Conservation (phyloP, 169 alveolate genomes). For the Perkinsus olseni region DNA sequence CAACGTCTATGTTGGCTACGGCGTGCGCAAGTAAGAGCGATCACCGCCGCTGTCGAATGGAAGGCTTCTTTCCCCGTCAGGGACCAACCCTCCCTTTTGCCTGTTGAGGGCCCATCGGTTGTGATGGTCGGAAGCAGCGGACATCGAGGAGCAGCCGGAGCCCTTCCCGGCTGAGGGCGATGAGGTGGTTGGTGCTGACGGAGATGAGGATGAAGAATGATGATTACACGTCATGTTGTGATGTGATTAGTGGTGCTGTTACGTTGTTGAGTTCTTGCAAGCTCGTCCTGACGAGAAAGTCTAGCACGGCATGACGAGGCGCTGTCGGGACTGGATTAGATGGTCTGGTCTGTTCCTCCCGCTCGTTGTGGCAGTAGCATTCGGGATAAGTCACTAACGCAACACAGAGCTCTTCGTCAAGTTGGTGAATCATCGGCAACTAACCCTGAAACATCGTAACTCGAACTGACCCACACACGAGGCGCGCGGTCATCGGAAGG, state of each 20-base stretch:
- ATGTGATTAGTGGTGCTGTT: neutral
- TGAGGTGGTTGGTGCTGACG: neutral
- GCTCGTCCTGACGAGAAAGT: too few relatives aligned
- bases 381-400: too few relatives aligned
- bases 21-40: neutral
- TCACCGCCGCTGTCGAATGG: too few relatives aligned
- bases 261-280: neutral
- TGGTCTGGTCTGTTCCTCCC: too few relatives aligned
- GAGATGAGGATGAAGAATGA: neutral
- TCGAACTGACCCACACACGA: too few relatives aligned
- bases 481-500: too few relatives aligned
- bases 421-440: too few relatives aligned
- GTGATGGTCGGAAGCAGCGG: neutral
- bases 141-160: neutral
- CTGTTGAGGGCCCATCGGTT: neutral
- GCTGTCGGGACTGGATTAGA: too few relatives aligned
- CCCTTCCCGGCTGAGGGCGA: neutral
- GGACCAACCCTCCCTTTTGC: neutral
- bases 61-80: neutral
- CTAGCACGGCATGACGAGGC: too few relatives aligned
- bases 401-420: too few relatives aligned
- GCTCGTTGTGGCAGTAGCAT: too few relatives aligned
- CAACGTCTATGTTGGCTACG: neutral
- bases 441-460: too few relatives aligned
- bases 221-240: neutral